Percentiles rank a stretch among this genome's conserved stretches.
Evolutionary conservation across 2,329 filamentous ascomycete genomes (phyloP).

Genomic region (Colletotrichum magnum): DNA sequence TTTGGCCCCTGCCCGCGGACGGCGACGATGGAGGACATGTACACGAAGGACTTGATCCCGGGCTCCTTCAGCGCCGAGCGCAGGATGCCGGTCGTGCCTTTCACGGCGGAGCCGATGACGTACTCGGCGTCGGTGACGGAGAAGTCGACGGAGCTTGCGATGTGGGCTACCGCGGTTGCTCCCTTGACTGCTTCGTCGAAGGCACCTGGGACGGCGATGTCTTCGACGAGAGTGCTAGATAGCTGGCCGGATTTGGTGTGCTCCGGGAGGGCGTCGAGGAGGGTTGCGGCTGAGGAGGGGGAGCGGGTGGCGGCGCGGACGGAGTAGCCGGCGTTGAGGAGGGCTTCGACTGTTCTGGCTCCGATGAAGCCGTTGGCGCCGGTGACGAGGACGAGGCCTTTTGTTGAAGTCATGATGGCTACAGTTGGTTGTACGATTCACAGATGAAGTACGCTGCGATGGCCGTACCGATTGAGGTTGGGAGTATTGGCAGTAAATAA

Average conservation of each 20-base stretch:
- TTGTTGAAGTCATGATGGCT: slow-evolving; percentile 12
- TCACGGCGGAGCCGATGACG: slow-evolving; percentile 57
- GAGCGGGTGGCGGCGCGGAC: slow-evolving; percentile 56
- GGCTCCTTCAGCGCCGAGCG: slow-evolving; percentile 56
- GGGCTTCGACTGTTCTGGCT: slow-evolving; percentile 51
- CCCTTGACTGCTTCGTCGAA: slow-evolving; percentile 54
- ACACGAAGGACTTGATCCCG: slow-evolving; percentile 52
- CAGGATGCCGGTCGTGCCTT: slow-evolving; percentile 54
- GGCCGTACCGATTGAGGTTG: neutral
- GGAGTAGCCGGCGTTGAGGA: slow-evolving; percentile 54
- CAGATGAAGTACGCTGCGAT: neutral
- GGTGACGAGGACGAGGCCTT: slow-evolving; percentile 50
- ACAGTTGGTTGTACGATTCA: neutral
- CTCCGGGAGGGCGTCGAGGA: slow-evolving; percentile 42
- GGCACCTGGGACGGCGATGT: slow-evolving; percentile 51
- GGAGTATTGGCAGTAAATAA: no score
- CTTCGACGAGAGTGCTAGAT: slow-evolving; percentile 48
- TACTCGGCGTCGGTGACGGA: slow-evolving; percentile 56
- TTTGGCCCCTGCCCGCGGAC: slow-evolving; percentile 20
- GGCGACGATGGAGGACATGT: slow-evolving; percentile 45
- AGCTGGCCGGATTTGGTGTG: slow-evolving; percentile 42
- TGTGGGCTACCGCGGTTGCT: slow-evolving; percentile 59
- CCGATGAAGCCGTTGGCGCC: slow-evolving; percentile 58
- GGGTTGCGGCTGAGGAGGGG: slow-evolving; percentile 35
- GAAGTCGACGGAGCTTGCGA: slow-evolving; percentile 55